phyloP scores from a whole-genome alignment of 73 alveolate species.

The Tetrahymena elliotti region DNA sequence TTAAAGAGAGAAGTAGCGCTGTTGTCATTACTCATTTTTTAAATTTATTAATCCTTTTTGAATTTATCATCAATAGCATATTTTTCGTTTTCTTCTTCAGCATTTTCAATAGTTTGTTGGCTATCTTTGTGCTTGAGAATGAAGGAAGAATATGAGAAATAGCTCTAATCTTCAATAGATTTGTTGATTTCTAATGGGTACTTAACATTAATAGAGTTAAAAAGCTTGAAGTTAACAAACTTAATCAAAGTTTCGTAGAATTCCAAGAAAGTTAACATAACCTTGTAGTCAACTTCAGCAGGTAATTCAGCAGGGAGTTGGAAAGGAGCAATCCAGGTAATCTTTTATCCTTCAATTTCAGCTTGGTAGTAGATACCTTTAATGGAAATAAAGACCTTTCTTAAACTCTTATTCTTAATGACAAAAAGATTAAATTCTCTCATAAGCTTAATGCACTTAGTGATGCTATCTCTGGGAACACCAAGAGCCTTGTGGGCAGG shows the following conservation, averaged over 20 bases:
- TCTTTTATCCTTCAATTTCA: conserved; percentile 15
- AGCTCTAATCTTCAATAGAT: background rate
- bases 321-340: conserved; percentile 42
- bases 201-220: background rate
- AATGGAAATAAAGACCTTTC: conserved; percentile 35
- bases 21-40: background rate
- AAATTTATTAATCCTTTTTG: conserved; percentile 28
- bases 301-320: conserved; percentile 32
- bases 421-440: conserved; percentile 14
- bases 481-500: conserved; percentile 81
- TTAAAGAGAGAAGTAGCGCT: conserved; percentile 10
- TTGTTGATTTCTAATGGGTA: background rate
- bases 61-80: conserved; percentile 28
- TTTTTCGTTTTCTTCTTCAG: background rate
- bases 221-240: conserved; percentile 24
- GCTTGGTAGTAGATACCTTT: conserved; percentile 43
- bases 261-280: conserved; percentile 39
- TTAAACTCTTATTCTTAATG: conserved; percentile 11
- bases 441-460: conserved; percentile 12
- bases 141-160: background rate
- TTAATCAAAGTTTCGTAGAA: conserved; percentile 23
- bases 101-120: background rate
- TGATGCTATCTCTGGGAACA: conserved; percentile 22
- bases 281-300: conserved; percentile 36
- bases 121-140: background rate